phyloP scores from a whole-genome alignment of 2,329 filamentous ascomycete species.

The Grosmannia penicillata region DNA sequence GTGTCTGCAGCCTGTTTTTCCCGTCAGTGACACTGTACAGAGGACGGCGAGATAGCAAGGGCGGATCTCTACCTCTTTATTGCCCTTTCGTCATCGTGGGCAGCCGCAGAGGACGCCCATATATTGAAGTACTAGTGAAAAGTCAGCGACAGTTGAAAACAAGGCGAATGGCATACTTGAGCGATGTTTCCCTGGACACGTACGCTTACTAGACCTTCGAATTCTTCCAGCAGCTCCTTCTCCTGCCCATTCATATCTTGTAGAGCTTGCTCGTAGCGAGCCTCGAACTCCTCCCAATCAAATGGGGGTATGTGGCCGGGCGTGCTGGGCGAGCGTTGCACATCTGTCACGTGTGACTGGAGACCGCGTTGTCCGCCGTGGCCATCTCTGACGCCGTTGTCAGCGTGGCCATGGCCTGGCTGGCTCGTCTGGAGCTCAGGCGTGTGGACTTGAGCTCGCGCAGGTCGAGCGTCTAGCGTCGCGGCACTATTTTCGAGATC shows the following conservation, averaged over 20 bases:
- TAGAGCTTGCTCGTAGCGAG: conserved; percentile 52
- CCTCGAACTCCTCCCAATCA: conserved; percentile 66
- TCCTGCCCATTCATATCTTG: conserved; percentile 48
- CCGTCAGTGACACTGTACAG: not conserved
- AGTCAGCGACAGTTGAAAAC: not conserved
- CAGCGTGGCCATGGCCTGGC: not conserved
- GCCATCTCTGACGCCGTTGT: conserved; percentile 13
- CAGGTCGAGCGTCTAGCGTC: not conserved
- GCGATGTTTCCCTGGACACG: conserved; percentile 3
- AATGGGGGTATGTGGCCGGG: conserved; percentile 40
- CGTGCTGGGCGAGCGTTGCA: conserved; percentile 28
- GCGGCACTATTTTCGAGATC: conserved; percentile 8
- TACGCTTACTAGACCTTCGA: conserved; percentile 51
- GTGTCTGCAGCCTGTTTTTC: conserved; percentile 53
- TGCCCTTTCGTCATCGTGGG: conserved; percentile 62
- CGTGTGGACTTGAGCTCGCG: conserved; percentile 15
- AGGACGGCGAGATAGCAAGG: not conserved
- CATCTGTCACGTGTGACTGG: conserved; percentile 9
- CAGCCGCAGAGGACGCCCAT: conserved; percentile 61
- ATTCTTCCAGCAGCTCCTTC: conserved; percentile 49
- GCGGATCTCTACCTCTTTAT: conserved; percentile 47
- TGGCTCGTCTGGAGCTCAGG: conserved; percentile 20
- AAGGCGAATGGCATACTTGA: not conserved
- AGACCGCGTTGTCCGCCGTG: conserved; percentile 9
- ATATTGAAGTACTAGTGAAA: conserved; percentile 53